These are phyloP conservation scores for Lactarius deliciosus DNA, from an alignment of 768 basidiomycete genomes.

Conservation along the genomic window DNA sequence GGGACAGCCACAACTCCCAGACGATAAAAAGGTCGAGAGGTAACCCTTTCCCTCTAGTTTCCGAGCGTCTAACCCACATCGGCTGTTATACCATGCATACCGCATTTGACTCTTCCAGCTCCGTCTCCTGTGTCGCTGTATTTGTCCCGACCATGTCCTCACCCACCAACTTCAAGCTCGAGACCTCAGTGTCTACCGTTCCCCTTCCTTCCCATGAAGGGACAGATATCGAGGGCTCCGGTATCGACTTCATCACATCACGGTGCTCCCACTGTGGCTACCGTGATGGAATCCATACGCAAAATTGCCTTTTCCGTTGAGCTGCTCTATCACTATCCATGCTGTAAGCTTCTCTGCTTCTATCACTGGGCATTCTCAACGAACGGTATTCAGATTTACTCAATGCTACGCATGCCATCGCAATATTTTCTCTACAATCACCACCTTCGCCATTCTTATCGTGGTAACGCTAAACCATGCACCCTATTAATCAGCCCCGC, in stretches of 20 bases:
- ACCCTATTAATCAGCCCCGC: slow-evolving; percentile 1
- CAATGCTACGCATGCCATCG: slow-evolving; percentile 10
- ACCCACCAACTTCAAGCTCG: slow-evolving; percentile 28
- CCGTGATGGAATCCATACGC: slow-evolving; percentile 50
- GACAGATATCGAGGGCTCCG: slow-evolving; percentile 33
- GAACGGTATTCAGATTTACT: background rate
- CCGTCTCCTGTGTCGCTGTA: background rate
- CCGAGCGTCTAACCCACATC: slow-evolving; percentile 1
- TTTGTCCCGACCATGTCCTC: slow-evolving; percentile 19
- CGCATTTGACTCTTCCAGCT: slow-evolving; percentile 2
- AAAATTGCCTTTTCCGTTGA: slow-evolving; percentile 56
- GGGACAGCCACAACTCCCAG: slow-evolving; percentile 14
- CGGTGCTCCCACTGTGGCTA: slow-evolving; percentile 69
- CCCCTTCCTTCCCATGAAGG: slow-evolving; percentile 26
- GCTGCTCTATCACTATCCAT: slow-evolving; percentile 16
- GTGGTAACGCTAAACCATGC: slow-evolving; percentile 6
- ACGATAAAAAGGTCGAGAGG: slow-evolving; percentile 12
- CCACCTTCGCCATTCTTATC: background rate
- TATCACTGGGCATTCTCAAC: background rate
- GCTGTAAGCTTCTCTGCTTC: background rate
- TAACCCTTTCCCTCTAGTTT: background rate
- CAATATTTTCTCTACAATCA: slow-evolving; percentile 30
- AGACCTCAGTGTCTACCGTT: slow-evolving; percentile 6
- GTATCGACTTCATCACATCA: slow-evolving; percentile 52
- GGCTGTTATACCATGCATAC: slow-evolving; percentile 9